These are phyloP conservation scores for Aspergillus neoniger DNA, from an alignment of 2,329 filamentous ascomycete species.

Conservation along the genomic window DNA sequence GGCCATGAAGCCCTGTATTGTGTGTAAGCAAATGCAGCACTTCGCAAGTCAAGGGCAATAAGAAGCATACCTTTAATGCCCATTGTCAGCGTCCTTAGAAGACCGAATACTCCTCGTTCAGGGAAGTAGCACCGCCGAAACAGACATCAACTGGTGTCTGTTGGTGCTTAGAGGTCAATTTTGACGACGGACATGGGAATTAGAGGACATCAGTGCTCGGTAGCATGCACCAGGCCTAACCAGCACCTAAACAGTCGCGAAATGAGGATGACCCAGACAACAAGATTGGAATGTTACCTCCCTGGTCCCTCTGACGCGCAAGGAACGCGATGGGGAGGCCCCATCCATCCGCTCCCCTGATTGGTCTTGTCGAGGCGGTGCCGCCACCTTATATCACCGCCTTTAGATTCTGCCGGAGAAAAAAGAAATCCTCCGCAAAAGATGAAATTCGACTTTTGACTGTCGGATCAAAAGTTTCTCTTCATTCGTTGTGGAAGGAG, in stretches of 20 bases:
- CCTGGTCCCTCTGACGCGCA: constrained; percentile 34
- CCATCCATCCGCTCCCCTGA: constrained; percentile 11
- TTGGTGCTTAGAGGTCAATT: constrained; percentile 10
- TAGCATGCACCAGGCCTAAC: constrained; percentile 1
- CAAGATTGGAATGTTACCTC: constrained; percentile 36
- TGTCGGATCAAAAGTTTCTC: constrained; percentile 1
- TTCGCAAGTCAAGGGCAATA: constrained; percentile 4
- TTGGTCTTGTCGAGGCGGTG: constrained; percentile 22
- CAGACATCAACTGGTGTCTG: constrained; percentile 19
- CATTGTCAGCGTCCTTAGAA: constrained; percentile 38
- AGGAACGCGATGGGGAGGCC: constrained; percentile 28
- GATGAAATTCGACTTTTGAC: constrained; percentile 9
- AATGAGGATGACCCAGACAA: constrained; percentile 25
- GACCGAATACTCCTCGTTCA: constrained; percentile 31
- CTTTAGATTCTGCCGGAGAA: constrained; percentile 32
- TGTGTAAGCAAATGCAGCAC: constrained; percentile 8
- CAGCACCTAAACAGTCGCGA: constrained; percentile 5
- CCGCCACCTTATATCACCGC: constrained; percentile 29
- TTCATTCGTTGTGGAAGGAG: not conserved
- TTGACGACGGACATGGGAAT: not conserved
- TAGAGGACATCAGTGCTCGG: constrained; percentile 7
- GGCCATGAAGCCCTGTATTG: constrained; percentile 72
- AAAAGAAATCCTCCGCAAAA: constrained; percentile 27
- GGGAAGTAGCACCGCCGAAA: constrained; percentile 28
- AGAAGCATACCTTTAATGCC: constrained; percentile 46